Evolutionary conservation across 768 basidiomycete genomes (phyloP).

Genomic region (Leccinum obscurum): DNA sequence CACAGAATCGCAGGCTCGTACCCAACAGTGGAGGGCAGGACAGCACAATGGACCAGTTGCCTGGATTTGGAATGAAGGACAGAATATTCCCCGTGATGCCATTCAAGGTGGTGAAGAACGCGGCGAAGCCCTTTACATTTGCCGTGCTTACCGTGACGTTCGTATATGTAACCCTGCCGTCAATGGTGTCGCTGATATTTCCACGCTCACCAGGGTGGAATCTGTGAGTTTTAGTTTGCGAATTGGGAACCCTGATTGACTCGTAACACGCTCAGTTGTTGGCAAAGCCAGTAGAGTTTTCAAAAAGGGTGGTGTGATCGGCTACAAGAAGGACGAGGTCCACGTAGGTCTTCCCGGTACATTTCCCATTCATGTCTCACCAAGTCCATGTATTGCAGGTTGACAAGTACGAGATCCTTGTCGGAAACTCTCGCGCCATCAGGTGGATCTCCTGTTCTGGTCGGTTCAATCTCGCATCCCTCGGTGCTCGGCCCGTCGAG

Average conservation of each 20-base stretch:
- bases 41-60: constrained; percentile 49
- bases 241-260: constrained; percentile 1
- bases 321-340: constrained; percentile 57
- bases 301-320: constrained; percentile 63
- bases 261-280: constrained; percentile 43
- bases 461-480: constrained; percentile 41
- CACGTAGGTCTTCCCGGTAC: constrained; percentile 42
- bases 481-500: constrained; percentile 58
- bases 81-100: constrained; percentile 56
- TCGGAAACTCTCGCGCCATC: constrained; percentile 57
- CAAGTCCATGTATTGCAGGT: constrained; percentile 40
- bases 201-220: constrained; percentile 43
- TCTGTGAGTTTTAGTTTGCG: constrained; percentile 41
- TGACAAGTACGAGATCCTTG: constrained; percentile 66
- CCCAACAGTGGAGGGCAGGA: constrained; percentile 44
- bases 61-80: constrained; percentile 65
- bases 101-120: constrained; percentile 58
- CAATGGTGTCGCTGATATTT: constrained; percentile 4
- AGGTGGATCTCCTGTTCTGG: constrained; percentile 57
- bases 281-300: constrained; percentile 64
- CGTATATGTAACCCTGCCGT: constrained; percentile 13
- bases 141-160: constrained; percentile 60
- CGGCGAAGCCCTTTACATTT: constrained; percentile 54
- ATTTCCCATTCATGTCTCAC: background rate
- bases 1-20: constrained; percentile 54